Evolutionary conservation across 768 basidiomycete genomes (phyloP).

Genomic region (Boletus rubropictus): DNA sequence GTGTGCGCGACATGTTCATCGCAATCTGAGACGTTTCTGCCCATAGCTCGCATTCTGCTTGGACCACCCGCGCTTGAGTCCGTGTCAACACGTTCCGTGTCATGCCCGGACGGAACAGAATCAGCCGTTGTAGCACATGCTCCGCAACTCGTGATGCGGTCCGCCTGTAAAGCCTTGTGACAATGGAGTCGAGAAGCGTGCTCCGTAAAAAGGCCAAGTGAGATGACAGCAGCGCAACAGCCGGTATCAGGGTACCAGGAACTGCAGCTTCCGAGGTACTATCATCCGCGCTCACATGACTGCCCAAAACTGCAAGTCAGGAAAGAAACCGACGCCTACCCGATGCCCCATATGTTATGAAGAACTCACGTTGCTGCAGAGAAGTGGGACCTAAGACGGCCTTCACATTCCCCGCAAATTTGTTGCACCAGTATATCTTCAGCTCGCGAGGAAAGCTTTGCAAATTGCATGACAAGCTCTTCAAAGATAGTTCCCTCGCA

Average conservation of each 20-base stretch:
- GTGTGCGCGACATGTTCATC: constrained; percentile 40
- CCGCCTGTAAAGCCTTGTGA: constrained; percentile 67
- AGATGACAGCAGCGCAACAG: constrained; percentile 75
- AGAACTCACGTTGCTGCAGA: constrained; percentile 40
- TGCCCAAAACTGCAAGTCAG: constrained; percentile 7
- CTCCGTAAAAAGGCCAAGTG: constrained; percentile 65
- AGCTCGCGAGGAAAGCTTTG: constrained; percentile 54
- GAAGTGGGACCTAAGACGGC: constrained; percentile 68
- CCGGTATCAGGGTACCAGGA: constrained; percentile 65
- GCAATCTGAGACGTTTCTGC: constrained; percentile 68
- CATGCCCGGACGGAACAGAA: constrained; percentile 72
- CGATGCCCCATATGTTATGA: not conserved
- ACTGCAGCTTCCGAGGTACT: constrained; percentile 39
- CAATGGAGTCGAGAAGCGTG: constrained; percentile 52
- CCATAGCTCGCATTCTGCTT: constrained; percentile 77
- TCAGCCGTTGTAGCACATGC: constrained; percentile 77
- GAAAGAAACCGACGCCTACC: not conserved
- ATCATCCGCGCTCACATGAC: constrained; percentile 11
- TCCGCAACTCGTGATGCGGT: constrained; percentile 65
- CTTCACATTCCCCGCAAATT: constrained; percentile 76
- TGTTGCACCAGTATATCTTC: constrained; percentile 87
- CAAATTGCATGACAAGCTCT: constrained; percentile 61
- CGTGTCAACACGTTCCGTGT: constrained; percentile 28
- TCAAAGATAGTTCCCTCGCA: constrained; percentile 75
- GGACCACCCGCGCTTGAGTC: constrained; percentile 54